Evolutionary conservation across 2,329 filamentous ascomycete genomes (phyloP), one percentile per base, ranked within the genome.

Genomic region (Beauveria caledonica): DNA sequence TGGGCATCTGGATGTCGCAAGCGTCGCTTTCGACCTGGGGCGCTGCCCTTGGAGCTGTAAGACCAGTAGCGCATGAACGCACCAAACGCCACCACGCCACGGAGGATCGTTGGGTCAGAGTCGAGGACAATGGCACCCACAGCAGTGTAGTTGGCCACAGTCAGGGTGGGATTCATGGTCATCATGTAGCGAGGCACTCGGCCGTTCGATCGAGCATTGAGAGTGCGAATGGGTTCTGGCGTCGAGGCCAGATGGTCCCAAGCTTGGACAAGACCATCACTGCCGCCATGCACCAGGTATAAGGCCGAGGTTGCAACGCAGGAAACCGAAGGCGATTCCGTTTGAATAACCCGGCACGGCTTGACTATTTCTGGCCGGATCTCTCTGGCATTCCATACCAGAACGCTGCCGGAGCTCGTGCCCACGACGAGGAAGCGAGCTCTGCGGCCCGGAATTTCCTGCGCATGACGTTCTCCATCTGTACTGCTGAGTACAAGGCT

Each of bases 191-290:
- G 89, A 64, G 92, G 89, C 55, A 92, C 88, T 29, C 91, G 86
- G 8, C 89, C 87, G 2, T 89, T 89, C 65, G 93, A 92, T 15
- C 89, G 86, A 3, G 91, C 90, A 69, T 96, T 92, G 58, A 99
- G 79, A 0, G 92, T 97, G 44, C 92, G 86, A 56, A 97, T 82
- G 0, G 94, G 90, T 21, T 87, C 85, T 19, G 81, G 74, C 0
- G 82, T 88, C 2, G 93, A 97, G 1, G 87, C 90, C 51, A 99
- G 78, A n/a, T 89, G 90, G 75, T 99, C 94, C 94, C 94, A 99
- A 6, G 92, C 90, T 72, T 97, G 94, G 5, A 96, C 93, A 3
- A 97, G 82, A 1, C 94, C 93, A 73, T 99, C 94, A 66, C 89
- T 96, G 27, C 94, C 94, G 54, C 94, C 94, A 71, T 96, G 90